Evolutionary conservation across 352 stramenopile species (phyloP).

Genomic region (Phytophthora cryptogea): DNA sequence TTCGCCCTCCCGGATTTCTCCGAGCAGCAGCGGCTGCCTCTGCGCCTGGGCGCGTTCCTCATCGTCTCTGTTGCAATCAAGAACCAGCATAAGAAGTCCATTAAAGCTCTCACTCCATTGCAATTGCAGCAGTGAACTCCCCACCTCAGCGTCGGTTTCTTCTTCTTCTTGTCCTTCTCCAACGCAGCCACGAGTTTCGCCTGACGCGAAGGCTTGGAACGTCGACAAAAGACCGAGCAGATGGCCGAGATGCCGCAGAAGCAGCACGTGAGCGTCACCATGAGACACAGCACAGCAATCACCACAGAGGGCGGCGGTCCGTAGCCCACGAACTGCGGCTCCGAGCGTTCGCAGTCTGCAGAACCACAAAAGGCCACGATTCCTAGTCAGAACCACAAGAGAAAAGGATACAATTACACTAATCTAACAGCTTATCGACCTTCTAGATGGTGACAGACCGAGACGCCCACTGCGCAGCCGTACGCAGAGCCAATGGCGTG

Average conservation of each 20-base stretch:
- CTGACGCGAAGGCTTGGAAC: conserved; percentile 24
- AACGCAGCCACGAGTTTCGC: conserved; percentile 24
- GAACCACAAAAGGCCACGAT: neutral
- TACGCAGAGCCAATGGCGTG: conserved; percentile 71
- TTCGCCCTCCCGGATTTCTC: conserved; percentile 52
- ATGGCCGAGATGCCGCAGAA: conserved; percentile 77
- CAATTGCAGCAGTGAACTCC: neutral
- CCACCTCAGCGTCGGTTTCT: conserved; percentile 31
- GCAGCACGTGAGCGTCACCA: conserved; percentile 85
- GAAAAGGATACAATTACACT: too few relatives aligned
- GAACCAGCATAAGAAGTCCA: neutral
- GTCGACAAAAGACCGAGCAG: conserved; percentile 71
- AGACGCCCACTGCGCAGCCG: conserved; percentile 74
- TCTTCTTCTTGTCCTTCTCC: conserved; percentile 39
- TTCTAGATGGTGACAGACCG: conserved; percentile 81
- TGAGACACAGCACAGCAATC: conserved; percentile 80
- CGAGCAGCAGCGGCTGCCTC: conserved; percentile 57
- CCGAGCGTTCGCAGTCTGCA: conserved; percentile 71
- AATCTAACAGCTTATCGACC: conserved; percentile 25
- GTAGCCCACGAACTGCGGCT: conserved; percentile 84
- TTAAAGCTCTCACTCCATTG: neutral
- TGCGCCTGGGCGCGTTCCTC: conserved; percentile 44
- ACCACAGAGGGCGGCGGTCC: conserved; percentile 80
- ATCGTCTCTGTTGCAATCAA: conserved; percentile 31
- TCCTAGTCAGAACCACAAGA: neutral